Base-by-base conservation (phyloP, 2,329 filamentous ascomycete genomes). In the Pseudocercospora eumusae region DNA sequence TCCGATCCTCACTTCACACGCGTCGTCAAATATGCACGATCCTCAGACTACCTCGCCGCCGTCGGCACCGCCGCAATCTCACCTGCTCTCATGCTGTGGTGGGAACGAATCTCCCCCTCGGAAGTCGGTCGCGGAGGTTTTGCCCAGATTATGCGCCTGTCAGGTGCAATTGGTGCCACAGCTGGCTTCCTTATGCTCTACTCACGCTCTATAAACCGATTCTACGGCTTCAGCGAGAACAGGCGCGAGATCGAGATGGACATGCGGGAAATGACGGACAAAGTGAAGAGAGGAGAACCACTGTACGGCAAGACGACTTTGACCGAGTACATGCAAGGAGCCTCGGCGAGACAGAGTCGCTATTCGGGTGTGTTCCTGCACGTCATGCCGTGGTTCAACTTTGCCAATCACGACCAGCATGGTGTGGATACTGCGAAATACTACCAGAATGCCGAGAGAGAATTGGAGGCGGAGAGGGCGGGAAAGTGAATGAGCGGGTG, bases 341-440 rank as follows among this genome's bases (percentile, higher is more conserved):
- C 97, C 42, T 93, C 95, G 57, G 87, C 91, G 63, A 84, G 95
- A 71, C 96, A 99, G 82, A 96, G 92, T 73, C 85, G 95, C 75
- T 98, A 96, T 82, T 88, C 91, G 40, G 89, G 90, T 44, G 82
- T 95, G 31, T 95, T 93, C 78, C 81, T 91, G 68, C 89, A 92
- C 74, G 86, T 93, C 59, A 81, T 99, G 60, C 93, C 93, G 42
- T 98, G 93, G 95, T 93, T 96, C 81, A 99, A 99, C 83, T 90
- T 99, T 80, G 93, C 96, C 74, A 98, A 99, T 80, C 95, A 99
- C 80, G 88, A 86, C 75, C 85, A 96, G 85, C 95, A 99, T 77
- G 95, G 95, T 70, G 91, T 99, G 62, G 95, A 99, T 77, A 99
- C 95, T 31, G 92, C 93, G 68, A 99, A 99, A 82, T 99, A 99